A percentile compares a stretch with the other conserved stretches of the same genome.
phyloP scores from a whole-genome alignment of 1,139 yeast species.

The Zygotorulaspora mrakii region DNA sequence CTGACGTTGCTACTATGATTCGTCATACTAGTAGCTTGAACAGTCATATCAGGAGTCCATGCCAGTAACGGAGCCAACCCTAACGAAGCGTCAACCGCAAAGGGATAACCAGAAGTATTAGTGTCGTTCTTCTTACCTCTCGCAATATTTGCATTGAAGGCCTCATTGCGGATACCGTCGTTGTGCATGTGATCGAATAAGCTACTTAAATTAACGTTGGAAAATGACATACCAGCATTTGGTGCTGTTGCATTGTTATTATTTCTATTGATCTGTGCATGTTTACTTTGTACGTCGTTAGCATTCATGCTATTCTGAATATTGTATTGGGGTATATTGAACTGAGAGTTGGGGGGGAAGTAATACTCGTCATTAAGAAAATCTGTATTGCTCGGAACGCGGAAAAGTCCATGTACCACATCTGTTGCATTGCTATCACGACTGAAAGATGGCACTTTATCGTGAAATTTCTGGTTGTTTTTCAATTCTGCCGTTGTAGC shows the following conservation, averaged over 20 bases:
- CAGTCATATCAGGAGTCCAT: constrained; percentile 20
- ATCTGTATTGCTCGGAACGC: constrained; percentile 30
- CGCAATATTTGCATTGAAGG: constrained; percentile 1
- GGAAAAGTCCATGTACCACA: constrained; percentile 25
- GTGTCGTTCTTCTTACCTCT: constrained; percentile 1
- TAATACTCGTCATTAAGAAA: constrained; percentile 24
- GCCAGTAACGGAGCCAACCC: constrained; percentile 35
- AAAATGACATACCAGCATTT: constrained; percentile 1
- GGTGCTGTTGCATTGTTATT: not conserved
- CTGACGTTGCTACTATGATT: constrained; percentile 7
- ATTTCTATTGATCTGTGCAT: not conserved
- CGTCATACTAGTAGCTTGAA: constrained; percentile 4
- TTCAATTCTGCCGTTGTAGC: not conserved
- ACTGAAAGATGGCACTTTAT: not conserved
- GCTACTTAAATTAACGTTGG: not conserved
- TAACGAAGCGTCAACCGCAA: constrained; percentile 35
- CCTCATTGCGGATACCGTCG: constrained; percentile 5
- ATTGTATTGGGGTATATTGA: constrained; percentile 17
- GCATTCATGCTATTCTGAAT: not conserved
- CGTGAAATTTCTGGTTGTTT: not conserved
- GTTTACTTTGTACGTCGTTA: not conserved
- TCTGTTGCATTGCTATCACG: not conserved
- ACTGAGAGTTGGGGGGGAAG: constrained; percentile 19
- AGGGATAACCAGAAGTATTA: constrained; percentile 21
- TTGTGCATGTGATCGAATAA: constrained; percentile 6